A percentile compares a stretch with the other conserved stretches of the same genome.
phyloP scores from a whole-genome alignment of 495 filamentous ascomycete genomes.

The Lasiosphaeria miniovina region DNA sequence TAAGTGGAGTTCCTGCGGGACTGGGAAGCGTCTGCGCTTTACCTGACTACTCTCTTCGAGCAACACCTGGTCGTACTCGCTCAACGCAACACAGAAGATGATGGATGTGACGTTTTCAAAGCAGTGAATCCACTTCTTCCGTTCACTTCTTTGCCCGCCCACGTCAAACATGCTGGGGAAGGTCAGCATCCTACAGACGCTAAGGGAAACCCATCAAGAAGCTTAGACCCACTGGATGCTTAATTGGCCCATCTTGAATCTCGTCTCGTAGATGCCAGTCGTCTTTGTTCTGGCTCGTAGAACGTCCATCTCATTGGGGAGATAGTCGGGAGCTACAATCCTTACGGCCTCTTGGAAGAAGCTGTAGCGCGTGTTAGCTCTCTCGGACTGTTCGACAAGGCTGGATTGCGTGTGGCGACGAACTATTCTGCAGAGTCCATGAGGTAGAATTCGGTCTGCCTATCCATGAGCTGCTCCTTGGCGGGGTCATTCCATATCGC shows the following conservation, averaged over 20 bases:
- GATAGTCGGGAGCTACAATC: slow-evolving; percentile 82
- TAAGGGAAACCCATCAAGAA: slow-evolving; percentile 9
- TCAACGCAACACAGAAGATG: slow-evolving; percentile 97
- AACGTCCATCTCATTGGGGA: slow-evolving; percentile 88
- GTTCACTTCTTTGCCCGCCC: slow-evolving; percentile 91
- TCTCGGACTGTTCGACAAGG: background rate
- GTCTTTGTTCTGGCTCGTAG: slow-evolving; percentile 95
- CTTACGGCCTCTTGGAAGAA: slow-evolving; percentile 92
- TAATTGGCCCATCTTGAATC: slow-evolving; percentile 95
- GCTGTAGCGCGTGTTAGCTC: slow-evolving; percentile 42
- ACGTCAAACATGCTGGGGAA: slow-evolving; percentile 92
- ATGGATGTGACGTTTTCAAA: slow-evolving; percentile 99
- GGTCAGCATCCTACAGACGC: slow-evolving; percentile 18
- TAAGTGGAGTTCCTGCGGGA: background rate
- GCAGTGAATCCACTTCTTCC: slow-evolving; percentile 99
- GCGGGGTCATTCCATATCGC: slow-evolving; percentile 88
- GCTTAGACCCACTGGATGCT: slow-evolving; percentile 84
- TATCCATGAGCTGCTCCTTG: slow-evolving; percentile 81
- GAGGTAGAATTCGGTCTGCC: slow-evolving; percentile 95
- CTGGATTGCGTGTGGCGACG: slow-evolving; percentile 32
- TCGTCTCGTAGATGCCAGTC: slow-evolving; percentile 98
- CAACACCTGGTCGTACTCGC: slow-evolving; percentile 96
- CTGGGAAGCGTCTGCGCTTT: slow-evolving; percentile 21
- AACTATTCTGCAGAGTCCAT: slow-evolving; percentile 99
- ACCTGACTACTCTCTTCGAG: slow-evolving; percentile 97